Base-by-base conservation (phyloP, 768 basidiomycete genomes). In the Termitomyces sp. region DNA sequence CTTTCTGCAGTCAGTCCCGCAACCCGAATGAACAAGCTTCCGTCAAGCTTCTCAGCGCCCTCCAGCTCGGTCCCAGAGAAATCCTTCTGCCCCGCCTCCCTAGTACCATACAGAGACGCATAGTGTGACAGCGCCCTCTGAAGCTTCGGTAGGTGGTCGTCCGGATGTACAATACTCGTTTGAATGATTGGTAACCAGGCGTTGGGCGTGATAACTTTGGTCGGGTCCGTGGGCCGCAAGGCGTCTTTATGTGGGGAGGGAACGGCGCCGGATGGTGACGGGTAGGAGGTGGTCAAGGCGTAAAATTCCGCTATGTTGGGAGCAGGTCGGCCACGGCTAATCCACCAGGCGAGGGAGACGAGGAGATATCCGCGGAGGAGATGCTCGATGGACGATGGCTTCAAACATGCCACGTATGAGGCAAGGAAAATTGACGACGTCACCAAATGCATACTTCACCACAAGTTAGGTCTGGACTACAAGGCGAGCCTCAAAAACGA, bases 371-470 rank as follows among this genome's bases (percentile, higher is more conserved):
- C 72, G 7, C 80, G 80, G 22, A 91, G 75, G 20, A 90, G 73
- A n/a, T 80, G 70, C 6, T 73, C 73, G 55, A 82, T 77, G 1
- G 81, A 82, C 1, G 68, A 53, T 0, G 75, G 75, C 6, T 72
- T 68, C 42, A 82, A 67, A 42, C 63, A 65, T 1, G 75, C 72
- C 33, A 78, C 61, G 51, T 83, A 59, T 1, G 85, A 79, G 0
- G 81, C 74, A 18, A 87, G 65, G 74, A 89, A 87, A 20, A 87
- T 65, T 0, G 82, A 78, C 2, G 86, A 87, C 0, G 87, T 90
- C 46, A 88, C 78, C 2, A 86, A 69, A 62, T 84, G 89, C 74
- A 87, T 83, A 9, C 87, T 89, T 7, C 22, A 50, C 9, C 32
- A 4, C 16, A 16, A 53, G 18, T 53, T 30, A 49, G 28, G 5